Evolutionary conservation across 1,139 yeast species (phyloP).

Genomic region (Zygosaccharomyces pseudobailii): DNA sequence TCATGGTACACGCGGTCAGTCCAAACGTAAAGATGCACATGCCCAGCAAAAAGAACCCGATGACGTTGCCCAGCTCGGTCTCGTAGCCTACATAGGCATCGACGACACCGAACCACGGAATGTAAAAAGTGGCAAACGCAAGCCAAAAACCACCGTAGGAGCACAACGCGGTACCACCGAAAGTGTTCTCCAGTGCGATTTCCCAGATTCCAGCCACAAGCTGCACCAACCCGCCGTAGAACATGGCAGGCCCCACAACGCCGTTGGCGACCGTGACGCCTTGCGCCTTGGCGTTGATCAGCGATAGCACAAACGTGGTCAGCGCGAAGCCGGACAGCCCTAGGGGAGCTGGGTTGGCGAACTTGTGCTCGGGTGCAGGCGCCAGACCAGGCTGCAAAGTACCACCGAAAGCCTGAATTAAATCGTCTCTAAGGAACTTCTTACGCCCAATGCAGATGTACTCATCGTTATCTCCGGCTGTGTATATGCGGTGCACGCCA

Average conservation of each 20-base stretch:
- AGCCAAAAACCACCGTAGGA: conserved; percentile 77
- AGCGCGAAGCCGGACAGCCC: conserved; percentile 65
- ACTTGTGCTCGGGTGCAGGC: conserved; percentile 39
- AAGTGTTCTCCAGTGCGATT: conserved; percentile 60
- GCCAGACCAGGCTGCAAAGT: conserved; percentile 53
- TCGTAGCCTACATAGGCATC: conserved; percentile 43
- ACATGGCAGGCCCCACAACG: conserved; percentile 70
- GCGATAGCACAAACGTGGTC: conserved; percentile 60
- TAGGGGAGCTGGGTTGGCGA: conserved; percentile 66
- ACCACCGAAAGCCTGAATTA: conserved; percentile 58
- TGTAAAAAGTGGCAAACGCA: conserved; percentile 55
- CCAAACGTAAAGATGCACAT: conserved; percentile 68
- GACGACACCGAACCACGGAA: conserved; percentile 57
- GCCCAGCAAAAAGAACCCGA: conserved; percentile 59
- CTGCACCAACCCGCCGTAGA: conserved; percentile 84
- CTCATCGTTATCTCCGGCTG: conserved; percentile 44
- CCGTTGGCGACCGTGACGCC: conserved; percentile 47
- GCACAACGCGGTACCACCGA: conserved; percentile 67
- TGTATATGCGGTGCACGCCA: conserved; percentile 20
- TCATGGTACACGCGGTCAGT: conserved; percentile 54
- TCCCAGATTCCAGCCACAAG: conserved; percentile 60
- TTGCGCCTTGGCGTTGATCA: conserved; percentile 48
- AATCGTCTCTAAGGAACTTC: conserved; percentile 55
- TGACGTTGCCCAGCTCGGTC: conserved; percentile 41
- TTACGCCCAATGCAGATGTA: conserved; percentile 70